A percentile compares a stretch with the other conserved stretches of the same genome.
Conservation (phyloP, 148 eudicot genomes). For the Spergularia bocconei region DNA sequence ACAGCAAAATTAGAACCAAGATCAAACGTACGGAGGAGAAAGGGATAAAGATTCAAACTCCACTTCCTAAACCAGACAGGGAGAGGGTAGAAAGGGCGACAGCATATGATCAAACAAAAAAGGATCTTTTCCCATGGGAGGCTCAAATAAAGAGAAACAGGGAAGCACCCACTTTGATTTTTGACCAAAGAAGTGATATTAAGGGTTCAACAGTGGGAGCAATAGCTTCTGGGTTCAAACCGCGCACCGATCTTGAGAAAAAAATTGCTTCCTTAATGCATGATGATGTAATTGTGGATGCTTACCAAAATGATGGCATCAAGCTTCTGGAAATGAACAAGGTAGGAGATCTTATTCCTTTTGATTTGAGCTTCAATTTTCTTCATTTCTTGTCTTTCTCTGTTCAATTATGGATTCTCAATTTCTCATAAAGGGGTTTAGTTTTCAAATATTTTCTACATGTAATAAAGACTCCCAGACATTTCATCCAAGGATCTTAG, state of each 20-base stretch:
- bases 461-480: background rate
- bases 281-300: slow-evolving; percentile 62
- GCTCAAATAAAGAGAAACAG: slow-evolving; percentile 68
- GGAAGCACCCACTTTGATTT: slow-evolving; percentile 72
- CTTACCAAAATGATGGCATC: slow-evolving; percentile 81
- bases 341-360: slow-evolving; percentile 38
- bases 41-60: slow-evolving; percentile 51
- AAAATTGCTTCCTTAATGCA: slow-evolving; percentile 64
- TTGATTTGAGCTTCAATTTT: background rate
- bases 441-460: background rate
- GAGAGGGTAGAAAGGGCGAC: slow-evolving; percentile 67
- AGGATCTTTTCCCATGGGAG: slow-evolving; percentile 74
- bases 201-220: slow-evolving; percentile 85
- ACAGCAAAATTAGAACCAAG: slow-evolving; percentile 50
- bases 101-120: slow-evolving; percentile 56
- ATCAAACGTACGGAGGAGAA: slow-evolving; percentile 49
- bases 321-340: slow-evolving; percentile 88
- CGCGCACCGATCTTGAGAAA: slow-evolving; percentile 82
- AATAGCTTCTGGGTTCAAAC: slow-evolving; percentile 91
- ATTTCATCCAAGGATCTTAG: background rate
- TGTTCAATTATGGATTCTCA: background rate
- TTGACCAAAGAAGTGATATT: slow-evolving; percentile 50
- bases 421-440: background rate
- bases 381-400: background rate
- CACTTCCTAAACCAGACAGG: slow-evolving; percentile 65